phyloP scores from a whole-genome alignment of 768 basidiomycete genomes.

The Tephrocybe rancida region DNA sequence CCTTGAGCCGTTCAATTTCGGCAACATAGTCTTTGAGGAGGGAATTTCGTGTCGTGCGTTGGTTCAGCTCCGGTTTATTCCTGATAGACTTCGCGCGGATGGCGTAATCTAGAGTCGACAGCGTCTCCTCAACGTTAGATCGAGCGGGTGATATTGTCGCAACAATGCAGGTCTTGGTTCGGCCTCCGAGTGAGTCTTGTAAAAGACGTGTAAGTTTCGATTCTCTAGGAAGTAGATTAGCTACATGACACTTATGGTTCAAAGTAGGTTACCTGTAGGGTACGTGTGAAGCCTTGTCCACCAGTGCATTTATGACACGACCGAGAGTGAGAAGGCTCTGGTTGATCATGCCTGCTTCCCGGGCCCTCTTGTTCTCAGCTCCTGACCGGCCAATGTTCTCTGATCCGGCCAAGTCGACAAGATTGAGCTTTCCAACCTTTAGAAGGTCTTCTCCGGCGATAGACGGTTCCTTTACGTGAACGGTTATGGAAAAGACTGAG shows the following conservation, averaged over 20 bases:
- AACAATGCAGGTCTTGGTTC: constrained; percentile 97
- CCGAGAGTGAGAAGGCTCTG: constrained; percentile 96
- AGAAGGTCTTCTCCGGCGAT: constrained; percentile 84
- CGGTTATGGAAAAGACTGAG: constrained; percentile 95
- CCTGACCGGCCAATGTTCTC: constrained; percentile 97
- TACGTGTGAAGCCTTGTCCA: constrained; percentile 88
- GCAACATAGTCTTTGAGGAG: constrained; percentile 91
- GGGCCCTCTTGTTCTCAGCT: constrained; percentile 91
- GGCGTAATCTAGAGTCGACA: constrained; percentile 97
- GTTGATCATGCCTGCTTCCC: constrained; percentile 99
- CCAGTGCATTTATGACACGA: constrained; percentile 93
- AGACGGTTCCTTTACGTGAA: constrained; percentile 86
- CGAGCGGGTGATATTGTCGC: constrained; percentile 95
- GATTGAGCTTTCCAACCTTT: constrained; percentile 92
- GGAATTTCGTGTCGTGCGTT: constrained; percentile 89
- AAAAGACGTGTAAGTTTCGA: constrained; percentile 96
- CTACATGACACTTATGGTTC: neutral
- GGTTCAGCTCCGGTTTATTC: constrained; percentile 95
- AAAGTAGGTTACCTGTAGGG: constrained; percentile 78
- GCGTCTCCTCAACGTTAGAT: constrained; percentile 94
- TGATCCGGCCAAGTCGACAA: constrained; percentile 96
- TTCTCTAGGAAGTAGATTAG: constrained; percentile 53
- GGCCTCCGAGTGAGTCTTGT: constrained; percentile 98
- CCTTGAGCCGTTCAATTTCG: constrained; percentile 92
- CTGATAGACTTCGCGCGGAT: constrained; percentile 92